Conservation (phyloP, 1,284 basidiomycete species). For the Moniliella sp. region DNA sequence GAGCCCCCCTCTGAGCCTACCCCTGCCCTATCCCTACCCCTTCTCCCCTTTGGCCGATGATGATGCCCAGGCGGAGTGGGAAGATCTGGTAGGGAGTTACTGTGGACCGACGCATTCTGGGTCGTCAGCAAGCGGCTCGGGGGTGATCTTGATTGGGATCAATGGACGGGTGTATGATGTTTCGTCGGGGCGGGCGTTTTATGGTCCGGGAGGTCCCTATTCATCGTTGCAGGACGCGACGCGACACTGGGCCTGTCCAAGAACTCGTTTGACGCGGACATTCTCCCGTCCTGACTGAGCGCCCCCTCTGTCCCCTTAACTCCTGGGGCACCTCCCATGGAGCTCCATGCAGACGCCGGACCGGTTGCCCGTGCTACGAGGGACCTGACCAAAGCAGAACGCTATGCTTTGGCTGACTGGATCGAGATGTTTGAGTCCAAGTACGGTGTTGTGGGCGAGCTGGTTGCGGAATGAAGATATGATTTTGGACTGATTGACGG, state of each 20-base stretch:
- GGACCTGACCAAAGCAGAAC: background rate
- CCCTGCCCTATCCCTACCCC: too few species aligned
- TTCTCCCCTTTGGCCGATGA: too few species aligned
- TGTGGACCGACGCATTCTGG: too few species aligned
- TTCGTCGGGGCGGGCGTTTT: conserved; percentile 63
- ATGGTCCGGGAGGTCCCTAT: conserved; percentile 83
- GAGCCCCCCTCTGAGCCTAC: too few species aligned
- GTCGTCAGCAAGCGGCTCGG: conserved; percentile 9
- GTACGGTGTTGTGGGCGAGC: conserved; percentile 24
- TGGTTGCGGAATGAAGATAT: conserved; percentile 29
- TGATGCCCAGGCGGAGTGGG: too few species aligned
- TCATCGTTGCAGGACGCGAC: conserved; percentile 81
- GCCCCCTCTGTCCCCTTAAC: conserved; percentile 48
- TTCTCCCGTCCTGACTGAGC: conserved; percentile 66
- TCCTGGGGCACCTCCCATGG: background rate
- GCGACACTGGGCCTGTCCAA: conserved; percentile 88
- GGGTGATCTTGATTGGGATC: conserved; percentile 63
- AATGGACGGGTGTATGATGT: conserved; percentile 75
- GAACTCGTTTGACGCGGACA: conserved; percentile 79
- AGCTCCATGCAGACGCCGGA: background rate
- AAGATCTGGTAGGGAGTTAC: too few species aligned
- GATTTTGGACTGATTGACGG: too few species aligned
- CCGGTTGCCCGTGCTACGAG: background rate
- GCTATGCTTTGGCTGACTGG: conserved; percentile 25
- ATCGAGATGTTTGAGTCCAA: conserved; percentile 22